Conservation (phyloP, 208 protist genomes). For the Trypanosoma caninum region DNA sequence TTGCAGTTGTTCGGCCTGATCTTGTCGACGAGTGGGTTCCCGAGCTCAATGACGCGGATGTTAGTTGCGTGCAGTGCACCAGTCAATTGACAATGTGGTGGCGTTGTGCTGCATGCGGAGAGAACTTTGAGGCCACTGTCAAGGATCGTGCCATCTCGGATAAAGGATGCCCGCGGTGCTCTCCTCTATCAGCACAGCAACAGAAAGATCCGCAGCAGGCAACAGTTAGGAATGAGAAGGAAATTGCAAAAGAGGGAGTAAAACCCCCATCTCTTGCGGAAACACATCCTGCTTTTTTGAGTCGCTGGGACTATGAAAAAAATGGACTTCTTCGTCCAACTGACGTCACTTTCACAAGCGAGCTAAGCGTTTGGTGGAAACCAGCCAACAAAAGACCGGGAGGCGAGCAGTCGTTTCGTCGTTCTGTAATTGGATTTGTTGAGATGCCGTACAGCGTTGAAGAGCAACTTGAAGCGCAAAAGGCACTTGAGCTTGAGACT, state of each 20-base stretch:
- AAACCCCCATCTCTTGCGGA: slow-evolving; percentile 25
- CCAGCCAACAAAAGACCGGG: slow-evolving; percentile 8
- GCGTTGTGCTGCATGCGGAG: slow-evolving; percentile 45
- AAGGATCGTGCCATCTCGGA: slow-evolving; percentile 33
- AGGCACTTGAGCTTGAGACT: slow-evolving; percentile 37
- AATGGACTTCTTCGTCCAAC: slow-evolving; percentile 53
- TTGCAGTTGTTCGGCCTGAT: slow-evolving; percentile 71
- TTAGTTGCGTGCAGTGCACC: slow-evolving; percentile 37
- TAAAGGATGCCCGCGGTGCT: slow-evolving; percentile 52
- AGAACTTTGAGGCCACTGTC: slow-evolving; percentile 54
- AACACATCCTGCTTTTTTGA: slow-evolving; percentile 40
- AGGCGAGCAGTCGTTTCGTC: slow-evolving; percentile 30
- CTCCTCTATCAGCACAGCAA: neutral
- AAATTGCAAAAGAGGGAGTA: neutral
- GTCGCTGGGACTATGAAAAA: slow-evolving; percentile 43
- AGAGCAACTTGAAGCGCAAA: slow-evolving; percentile 41
- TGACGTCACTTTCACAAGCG: slow-evolving; percentile 46
- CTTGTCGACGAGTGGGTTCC: slow-evolving; percentile 79
- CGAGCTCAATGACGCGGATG: slow-evolving; percentile 72
- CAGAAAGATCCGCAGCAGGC: neutral
- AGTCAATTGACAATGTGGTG: slow-evolving; percentile 28
- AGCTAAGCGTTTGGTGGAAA: slow-evolving; percentile 60
- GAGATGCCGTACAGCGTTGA: slow-evolving; percentile 29
- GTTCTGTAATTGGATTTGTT: slow-evolving; percentile 63
- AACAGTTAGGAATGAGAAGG: neutral